Evolutionary conservation across 2,329 filamentous ascomycete species (phyloP).

Genomic region (Diaporthe caulivora): DNA sequence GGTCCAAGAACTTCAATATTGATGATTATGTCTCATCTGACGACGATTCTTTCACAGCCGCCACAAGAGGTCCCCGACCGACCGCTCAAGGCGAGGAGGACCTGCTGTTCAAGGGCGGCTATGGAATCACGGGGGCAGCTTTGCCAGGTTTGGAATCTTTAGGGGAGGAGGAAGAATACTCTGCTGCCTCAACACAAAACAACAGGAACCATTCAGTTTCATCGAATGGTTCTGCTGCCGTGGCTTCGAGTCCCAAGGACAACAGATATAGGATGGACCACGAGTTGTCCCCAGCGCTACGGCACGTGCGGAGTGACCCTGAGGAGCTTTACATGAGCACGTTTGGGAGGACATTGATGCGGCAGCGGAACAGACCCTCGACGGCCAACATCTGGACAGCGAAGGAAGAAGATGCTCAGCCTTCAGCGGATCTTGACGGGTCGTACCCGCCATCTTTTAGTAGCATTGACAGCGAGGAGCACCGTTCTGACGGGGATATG

Average conservation of each 20-base stretch:
- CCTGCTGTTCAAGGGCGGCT: conserved; percentile 53
- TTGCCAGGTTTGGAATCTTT: conserved; percentile 51
- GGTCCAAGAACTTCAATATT: conserved; percentile 49
- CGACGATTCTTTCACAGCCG: conserved; percentile 49
- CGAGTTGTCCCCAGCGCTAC: conserved; percentile 1
- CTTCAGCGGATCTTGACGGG: neutral
- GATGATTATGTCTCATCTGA: conserved; percentile 56
- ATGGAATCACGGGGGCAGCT: conserved; percentile 49
- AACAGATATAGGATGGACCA: neutral
- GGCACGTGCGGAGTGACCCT: conserved; percentile 8
- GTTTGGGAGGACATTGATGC: conserved; percentile 12
- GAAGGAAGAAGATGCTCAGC: neutral
- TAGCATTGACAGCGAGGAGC: conserved; percentile 8
- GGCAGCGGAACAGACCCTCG: neutral
- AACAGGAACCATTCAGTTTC: conserved; percentile 11
- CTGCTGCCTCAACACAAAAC: neutral
- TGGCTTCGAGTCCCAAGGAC: conserved; percentile 26
- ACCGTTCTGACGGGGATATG: neutral
- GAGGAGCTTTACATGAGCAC: conserved; percentile 16
- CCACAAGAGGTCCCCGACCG: conserved; percentile 28
- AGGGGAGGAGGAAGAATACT: neutral
- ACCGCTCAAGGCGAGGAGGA: conserved; percentile 51
- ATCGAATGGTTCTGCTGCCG: conserved; percentile 20
- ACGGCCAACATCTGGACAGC: neutral
- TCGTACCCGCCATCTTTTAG: neutral